Conservation (phyloP, 2,329 filamentous ascomycete genomes). For the Helicocarpus griseus region DNA sequence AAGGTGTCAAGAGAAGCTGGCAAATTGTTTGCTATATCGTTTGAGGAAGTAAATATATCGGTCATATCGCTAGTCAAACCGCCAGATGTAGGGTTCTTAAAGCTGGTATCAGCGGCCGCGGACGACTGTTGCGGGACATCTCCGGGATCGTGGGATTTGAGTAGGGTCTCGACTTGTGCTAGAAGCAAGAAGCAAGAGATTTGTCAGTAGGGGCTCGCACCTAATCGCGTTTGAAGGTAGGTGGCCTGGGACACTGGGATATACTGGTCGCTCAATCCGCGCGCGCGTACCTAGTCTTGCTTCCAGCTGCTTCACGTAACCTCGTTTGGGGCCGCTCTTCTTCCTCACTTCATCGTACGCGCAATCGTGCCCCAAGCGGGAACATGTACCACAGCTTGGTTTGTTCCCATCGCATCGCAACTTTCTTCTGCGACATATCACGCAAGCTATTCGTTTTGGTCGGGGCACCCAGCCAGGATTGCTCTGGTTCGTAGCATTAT, state of each 20-base stretch:
- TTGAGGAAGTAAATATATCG: not conserved
- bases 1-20: not conserved
- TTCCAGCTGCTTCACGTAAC: slow-evolving; percentile 89
- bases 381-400: slow-evolving; percentile 81
- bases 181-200: slow-evolving; percentile 1
- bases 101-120: slow-evolving; percentile 9
- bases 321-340: slow-evolving; percentile 89
- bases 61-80: not conserved
- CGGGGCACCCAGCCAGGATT: slow-evolving; percentile 56
- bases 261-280: not conserved
- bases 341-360: slow-evolving; percentile 85
- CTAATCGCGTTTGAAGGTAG: not conserved
- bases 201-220: not conserved
- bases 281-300: slow-evolving; percentile 69
- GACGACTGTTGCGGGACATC: slow-evolving; percentile 8
- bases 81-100: slow-evolving; percentile 18
- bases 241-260: slow-evolving; percentile 4
- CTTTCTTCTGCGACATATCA: slow-evolving; percentile 87
- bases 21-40: not conserved
- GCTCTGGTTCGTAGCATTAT: slow-evolving; percentile 12
- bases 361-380: slow-evolving; percentile 75
- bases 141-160: slow-evolving; percentile 64
- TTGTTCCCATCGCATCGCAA: slow-evolving; percentile 77
- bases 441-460: slow-evolving; percentile 89
- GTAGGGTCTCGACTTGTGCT: slow-evolving; percentile 88